Percentiles rank a stretch among this genome's conserved stretches.
These are phyloP conservation scores for Starmerella etchellsii DNA, from an alignment of 805 yeast genomes.

Conservation along the genomic window DNA sequence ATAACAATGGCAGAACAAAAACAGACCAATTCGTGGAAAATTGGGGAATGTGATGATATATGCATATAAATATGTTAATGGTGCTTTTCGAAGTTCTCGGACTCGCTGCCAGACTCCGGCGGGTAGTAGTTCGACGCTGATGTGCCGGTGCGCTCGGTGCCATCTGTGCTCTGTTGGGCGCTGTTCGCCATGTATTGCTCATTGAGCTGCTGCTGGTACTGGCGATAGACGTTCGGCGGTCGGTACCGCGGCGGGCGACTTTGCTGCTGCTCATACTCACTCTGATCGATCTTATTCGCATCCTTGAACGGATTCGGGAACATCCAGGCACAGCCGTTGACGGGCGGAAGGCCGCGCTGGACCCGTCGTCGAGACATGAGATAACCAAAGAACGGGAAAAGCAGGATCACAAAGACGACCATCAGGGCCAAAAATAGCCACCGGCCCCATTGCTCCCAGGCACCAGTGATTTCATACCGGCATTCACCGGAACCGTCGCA, in stretches of 20 bases:
- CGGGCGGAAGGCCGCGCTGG: conserved; percentile 15
- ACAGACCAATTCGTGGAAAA: too few species aligned
- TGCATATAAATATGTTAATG: too few species aligned
- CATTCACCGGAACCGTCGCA: conserved; percentile 7
- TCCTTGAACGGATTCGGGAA: conserved; percentile 18
- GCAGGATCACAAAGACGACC: conserved; percentile 18
- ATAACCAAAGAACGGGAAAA: conserved; percentile 21
- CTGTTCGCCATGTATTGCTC: not conserved
- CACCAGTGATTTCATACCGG: conserved; percentile 14
- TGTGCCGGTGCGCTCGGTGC: too few species aligned
- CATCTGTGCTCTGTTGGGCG: not conserved
- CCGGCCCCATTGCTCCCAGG: conserved; percentile 28
- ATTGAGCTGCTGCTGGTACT: conserved; percentile 13
- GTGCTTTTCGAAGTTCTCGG: not conserved
- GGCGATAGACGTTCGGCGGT: conserved; percentile 12
- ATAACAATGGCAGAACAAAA: too few species aligned
- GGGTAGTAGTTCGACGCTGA: not conserved
- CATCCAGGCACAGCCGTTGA: conserved; percentile 21
- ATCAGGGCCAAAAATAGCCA: conserved; percentile 27
- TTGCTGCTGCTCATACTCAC: conserved; percentile 4
- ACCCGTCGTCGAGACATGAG: conserved; percentile 16
- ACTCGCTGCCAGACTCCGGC: not conserved
- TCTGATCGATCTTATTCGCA: not conserved
- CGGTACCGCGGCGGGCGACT: conserved; percentile 13
- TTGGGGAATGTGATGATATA: too few species aligned